These are phyloP conservation scores for Sporothrix schenckii DNA, from an alignment of 2,329 filamentous ascomycete genomes.

Conservation along the genomic window DNA sequence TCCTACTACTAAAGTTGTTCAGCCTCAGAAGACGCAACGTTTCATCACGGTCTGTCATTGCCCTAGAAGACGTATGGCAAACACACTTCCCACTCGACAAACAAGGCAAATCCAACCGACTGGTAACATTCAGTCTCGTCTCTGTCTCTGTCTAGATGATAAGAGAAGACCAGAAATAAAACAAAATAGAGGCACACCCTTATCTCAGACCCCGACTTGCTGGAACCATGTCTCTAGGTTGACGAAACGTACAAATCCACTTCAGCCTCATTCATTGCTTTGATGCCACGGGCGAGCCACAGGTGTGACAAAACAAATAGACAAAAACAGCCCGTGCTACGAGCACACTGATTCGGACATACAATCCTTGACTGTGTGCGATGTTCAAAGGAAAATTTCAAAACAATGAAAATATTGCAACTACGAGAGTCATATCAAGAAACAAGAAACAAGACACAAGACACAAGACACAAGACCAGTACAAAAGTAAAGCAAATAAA, in stretches of 20 bases:
- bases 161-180: background rate
- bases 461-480: too few relatives aligned
- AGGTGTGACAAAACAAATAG: background rate
- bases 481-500: too few relatives aligned
- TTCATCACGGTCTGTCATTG: conserved; percentile 4
- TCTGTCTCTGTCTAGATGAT: background rate
- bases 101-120: conserved; percentile 23
- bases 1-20: background rate
- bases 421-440: too few relatives aligned
- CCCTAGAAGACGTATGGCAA: background rate
- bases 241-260: background rate
- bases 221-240: background rate
- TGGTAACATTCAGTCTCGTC: background rate
- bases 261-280: background rate
- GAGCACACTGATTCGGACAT: too few relatives aligned
- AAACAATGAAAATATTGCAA: too few relatives aligned
- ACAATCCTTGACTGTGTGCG: too few relatives aligned
- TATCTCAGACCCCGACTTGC: background rate
- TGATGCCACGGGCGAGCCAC: background rate
- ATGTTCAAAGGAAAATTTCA: too few relatives aligned
- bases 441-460: too few relatives aligned
- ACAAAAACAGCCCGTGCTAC: background rate
- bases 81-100: background rate
- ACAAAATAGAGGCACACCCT: background rate
- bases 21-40: background rate